These are phyloP conservation scores for Ciborinia camelliae DNA, from an alignment of 2,329 filamentous ascomycete species.

Conservation along the genomic window DNA sequence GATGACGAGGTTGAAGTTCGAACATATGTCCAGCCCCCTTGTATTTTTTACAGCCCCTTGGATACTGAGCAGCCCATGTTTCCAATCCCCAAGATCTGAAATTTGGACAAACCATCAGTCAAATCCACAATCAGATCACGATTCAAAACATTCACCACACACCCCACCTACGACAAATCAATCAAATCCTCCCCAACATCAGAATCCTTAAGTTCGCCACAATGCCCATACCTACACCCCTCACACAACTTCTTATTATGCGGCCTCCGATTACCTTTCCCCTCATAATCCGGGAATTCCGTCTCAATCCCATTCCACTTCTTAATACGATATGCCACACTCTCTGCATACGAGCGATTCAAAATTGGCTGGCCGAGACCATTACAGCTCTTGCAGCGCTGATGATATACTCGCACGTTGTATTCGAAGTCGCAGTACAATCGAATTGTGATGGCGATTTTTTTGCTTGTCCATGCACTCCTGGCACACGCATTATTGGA, in stretches of 20 bases:
- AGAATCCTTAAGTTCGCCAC: background rate
- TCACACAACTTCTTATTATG: constrained; percentile 31
- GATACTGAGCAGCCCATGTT: too few species aligned
- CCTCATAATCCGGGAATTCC: constrained; percentile 17
- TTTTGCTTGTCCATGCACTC: constrained; percentile 42
- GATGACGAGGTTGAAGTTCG: too few species aligned
- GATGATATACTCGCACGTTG: constrained; percentile 45
- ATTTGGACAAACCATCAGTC: too few species aligned
- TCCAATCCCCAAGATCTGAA: too few species aligned
- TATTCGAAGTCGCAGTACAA: constrained; percentile 41
- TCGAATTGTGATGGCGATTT: constrained; percentile 44
- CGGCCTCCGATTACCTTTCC: constrained; percentile 23
- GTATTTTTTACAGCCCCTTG: too few species aligned
- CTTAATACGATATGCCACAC: constrained; percentile 44
- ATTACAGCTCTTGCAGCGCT: constrained; percentile 41
- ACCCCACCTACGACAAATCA: too few species aligned
- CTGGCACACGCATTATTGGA: constrained; percentile 36
- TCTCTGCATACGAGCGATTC: constrained; percentile 42
- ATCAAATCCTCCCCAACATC: background rate
- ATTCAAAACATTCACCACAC: too few species aligned
- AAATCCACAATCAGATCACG: too few species aligned
- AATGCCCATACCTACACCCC: constrained; percentile 25
- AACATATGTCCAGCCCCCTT: too few species aligned
- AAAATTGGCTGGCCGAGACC: constrained; percentile 38
- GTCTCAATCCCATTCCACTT: constrained; percentile 39